These are phyloP conservation scores for Cyclotella cryptica DNA, from an alignment of 108 stramenopile species.

Conservation along the genomic window DNA sequence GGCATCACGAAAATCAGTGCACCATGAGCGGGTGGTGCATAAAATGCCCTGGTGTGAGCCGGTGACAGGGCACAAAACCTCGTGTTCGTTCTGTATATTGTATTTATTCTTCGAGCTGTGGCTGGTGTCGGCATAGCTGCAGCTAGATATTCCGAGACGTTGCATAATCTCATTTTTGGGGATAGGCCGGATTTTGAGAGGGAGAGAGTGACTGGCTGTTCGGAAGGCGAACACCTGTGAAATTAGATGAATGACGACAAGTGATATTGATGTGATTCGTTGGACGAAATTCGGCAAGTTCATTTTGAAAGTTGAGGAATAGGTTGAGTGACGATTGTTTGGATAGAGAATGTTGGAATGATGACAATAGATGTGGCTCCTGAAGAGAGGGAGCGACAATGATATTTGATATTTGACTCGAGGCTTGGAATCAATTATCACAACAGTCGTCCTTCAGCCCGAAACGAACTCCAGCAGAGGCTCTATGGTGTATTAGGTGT, in stretches of 20 bases:
- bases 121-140: neutral
- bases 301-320: neutral
- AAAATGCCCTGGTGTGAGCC: slow-evolving; percentile 35
- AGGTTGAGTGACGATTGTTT: neutral
- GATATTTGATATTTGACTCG: too few species aligned
- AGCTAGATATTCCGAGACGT: neutral
- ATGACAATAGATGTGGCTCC: too few species aligned
- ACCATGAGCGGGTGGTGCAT: slow-evolving; percentile 15
- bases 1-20: neutral
- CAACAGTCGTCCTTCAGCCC: too few species aligned
- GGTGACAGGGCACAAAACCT: slow-evolving; percentile 43
- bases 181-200: slow-evolving; percentile 11
- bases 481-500: too few species aligned
- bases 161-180: slow-evolving; percentile 3
- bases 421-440: too few species aligned
- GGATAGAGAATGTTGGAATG: too few species aligned
- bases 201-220: slow-evolving; percentile 1
- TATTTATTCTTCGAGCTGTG: slow-evolving; percentile 5
- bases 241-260: neutral
- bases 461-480: too few species aligned
- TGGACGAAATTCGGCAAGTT: neutral
- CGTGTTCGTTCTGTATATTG: slow-evolving; percentile 39
- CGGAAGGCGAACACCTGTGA: neutral
- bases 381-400: too few species aligned
- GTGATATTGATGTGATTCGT: neutral